Evolutionary conservation across 2,329 filamentous ascomycete genomes (phyloP).

Genomic region (Biscogniauxia marginata): DNA sequence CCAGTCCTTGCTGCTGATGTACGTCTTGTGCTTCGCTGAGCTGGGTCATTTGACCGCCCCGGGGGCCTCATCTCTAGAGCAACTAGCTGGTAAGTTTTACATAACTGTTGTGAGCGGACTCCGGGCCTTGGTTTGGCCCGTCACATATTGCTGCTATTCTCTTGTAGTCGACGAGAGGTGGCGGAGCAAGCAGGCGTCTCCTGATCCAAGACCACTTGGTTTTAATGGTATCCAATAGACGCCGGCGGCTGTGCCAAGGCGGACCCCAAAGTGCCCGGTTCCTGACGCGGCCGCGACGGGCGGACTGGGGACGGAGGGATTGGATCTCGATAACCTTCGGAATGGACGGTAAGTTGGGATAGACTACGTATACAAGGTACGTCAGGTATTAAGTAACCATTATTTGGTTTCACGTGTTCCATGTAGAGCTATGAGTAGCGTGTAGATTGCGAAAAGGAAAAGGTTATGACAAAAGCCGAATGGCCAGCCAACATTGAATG

Average conservation of each 20-base stretch:
- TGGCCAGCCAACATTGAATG: too few species aligned
- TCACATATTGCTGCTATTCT: background rate
- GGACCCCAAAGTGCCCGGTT: conserved; percentile 3
- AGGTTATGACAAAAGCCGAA: too few species aligned
- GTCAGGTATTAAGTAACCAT: too few species aligned
- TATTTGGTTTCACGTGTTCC: too few species aligned
- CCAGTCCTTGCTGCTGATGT: background rate
- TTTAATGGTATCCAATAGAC: conserved; percentile 15
- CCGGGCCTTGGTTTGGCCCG: background rate
- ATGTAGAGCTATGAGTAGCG: too few species aligned
- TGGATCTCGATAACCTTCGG: too few species aligned
- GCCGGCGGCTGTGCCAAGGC: conserved; percentile 14
- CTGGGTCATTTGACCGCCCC: too few species aligned
- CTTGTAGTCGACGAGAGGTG: conserved; percentile 7
- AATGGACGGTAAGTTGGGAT: too few species aligned
- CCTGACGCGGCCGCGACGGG: background rate
- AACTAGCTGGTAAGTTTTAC: background rate
- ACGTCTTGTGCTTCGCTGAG: too few species aligned
- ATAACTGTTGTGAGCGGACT: background rate
- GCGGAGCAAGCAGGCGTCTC: conserved; percentile 11
- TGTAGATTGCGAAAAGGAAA: too few species aligned
- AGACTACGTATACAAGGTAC: too few species aligned
- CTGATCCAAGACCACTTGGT: conserved; percentile 4
- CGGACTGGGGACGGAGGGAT: background rate
- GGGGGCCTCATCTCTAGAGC: background rate